Evolutionary conservation across 768 basidiomycete species (phyloP), one percentile per base, ranked within the genome.

Genomic region (Auricularia sp.): DNA sequence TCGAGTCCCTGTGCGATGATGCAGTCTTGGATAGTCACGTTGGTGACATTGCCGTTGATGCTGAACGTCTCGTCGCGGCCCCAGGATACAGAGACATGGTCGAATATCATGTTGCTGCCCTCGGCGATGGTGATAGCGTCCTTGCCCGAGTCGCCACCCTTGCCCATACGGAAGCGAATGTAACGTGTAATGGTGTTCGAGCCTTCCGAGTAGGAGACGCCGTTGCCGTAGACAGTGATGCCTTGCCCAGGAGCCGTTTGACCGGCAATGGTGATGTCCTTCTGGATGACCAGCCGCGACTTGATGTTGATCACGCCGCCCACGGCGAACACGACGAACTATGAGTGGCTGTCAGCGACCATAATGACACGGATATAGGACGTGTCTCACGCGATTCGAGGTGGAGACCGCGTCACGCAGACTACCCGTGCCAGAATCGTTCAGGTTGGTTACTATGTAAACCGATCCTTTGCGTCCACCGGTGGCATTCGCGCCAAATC

Each of bases 231-330:
- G 54, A 76, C 72, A 24, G 75, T 77, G 34, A 77, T 77, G n/a
- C 75, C 76, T 68, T 75, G 74, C 16, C 76, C 76, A 33, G 76
- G 76, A 21, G 76, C 75, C n/a, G 75, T 77, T 64, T 77, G 74
- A 3, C 76, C 75, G 42, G 73, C 74, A 21, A 77, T 76, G 1
- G 70, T 74, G 29, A 75, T 69, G 63, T 73, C 70, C 21, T 67
- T 69, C 61, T 72, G 75, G 37, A 77, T 68, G 37, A 77, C 74
- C 18, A 76, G 70, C 33, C 76, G 72, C 54, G 66, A 65, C 13
- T 62, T 70, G 36, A 75, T 75, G 34, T 68, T 75, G 61, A 77
- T 76, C 64, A 77, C 42, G 10, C 76, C 75, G 3, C 76, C 76
- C 3, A 77, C 73, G 11, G 74, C 69, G 62, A 77, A 77, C 1